These are phyloP conservation scores for Candida easanensis DNA, from an alignment of 805 yeast species.

Conservation along the genomic window DNA sequence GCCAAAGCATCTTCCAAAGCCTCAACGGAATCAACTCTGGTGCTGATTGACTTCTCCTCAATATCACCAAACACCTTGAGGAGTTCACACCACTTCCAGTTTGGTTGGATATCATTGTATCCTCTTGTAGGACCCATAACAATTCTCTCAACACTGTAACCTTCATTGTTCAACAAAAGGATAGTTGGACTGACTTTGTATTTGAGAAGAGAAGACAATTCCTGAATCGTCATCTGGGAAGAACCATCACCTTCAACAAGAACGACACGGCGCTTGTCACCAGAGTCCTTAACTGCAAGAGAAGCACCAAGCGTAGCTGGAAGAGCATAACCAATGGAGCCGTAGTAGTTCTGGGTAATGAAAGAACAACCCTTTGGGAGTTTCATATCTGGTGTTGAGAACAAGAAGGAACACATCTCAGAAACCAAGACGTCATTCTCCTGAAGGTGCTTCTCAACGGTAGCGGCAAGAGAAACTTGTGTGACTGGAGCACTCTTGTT, in stretches of 20 bases:
- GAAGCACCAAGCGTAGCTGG: constrained; percentile 65
- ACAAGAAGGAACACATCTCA: constrained; percentile 66
- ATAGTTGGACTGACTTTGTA: constrained; percentile 56
- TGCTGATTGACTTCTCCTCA: constrained; percentile 38
- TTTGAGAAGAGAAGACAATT: constrained; percentile 55
- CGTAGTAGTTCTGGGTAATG: constrained; percentile 63
- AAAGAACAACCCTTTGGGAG: constrained; percentile 52
- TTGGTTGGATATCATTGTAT: constrained; percentile 58
- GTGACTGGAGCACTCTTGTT: constrained; percentile 12
- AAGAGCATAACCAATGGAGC: constrained; percentile 62
- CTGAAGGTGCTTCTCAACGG: constrained; percentile 48
- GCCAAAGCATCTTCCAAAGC: constrained; percentile 9
- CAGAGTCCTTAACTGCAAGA: constrained; percentile 49
- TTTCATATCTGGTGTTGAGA: constrained; percentile 54
- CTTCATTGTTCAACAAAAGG: constrained; percentile 60
- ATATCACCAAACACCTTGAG: constrained; percentile 55
- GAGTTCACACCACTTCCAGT: constrained; percentile 50
- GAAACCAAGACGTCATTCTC: constrained; percentile 58
- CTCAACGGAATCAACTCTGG: constrained; percentile 37
- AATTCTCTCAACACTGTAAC: constrained; percentile 64
- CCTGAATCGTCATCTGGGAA: constrained; percentile 64
- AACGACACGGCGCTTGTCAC: constrained; percentile 39
- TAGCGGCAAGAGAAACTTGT: constrained; percentile 44
- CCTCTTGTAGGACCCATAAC: constrained; percentile 53
- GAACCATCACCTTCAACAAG: constrained; percentile 70